phyloP scores from a whole-genome alignment of 352 stramenopile species.

The Phytophthora pseudosyringae region DNA sequence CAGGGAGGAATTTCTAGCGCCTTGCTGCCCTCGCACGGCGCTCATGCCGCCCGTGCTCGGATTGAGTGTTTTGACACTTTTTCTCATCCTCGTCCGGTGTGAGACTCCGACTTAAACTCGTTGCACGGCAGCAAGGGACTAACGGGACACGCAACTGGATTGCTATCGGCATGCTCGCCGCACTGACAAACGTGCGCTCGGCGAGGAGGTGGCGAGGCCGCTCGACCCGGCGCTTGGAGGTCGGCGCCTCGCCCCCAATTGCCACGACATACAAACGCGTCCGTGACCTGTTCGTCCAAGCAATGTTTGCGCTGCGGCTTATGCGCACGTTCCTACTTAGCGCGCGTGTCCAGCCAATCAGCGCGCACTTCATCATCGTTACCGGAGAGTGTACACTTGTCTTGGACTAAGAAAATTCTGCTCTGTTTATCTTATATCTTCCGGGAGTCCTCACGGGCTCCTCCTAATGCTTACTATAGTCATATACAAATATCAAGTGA shows the following conservation, averaged over 20 bases:
- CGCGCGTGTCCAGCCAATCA: constrained; percentile 20
- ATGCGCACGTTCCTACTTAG: constrained; percentile 17
- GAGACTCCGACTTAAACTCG: constrained; percentile 51
- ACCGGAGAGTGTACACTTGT: no score
- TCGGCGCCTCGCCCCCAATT: constrained; percentile 11
- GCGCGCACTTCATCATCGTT: constrained; percentile 6
- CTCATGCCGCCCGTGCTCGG: constrained; percentile 24
- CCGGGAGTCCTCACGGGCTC: no score
- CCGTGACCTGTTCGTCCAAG: constrained; percentile 11
- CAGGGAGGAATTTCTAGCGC: constrained; percentile 6
- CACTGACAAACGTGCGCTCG: background rate
- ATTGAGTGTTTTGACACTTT: constrained; percentile 17
- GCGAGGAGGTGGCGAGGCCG: constrained; percentile 7
- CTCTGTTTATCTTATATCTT: no score
- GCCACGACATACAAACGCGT: constrained; percentile 5
- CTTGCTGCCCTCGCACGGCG: background rate
- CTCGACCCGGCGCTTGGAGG: constrained; percentile 13
- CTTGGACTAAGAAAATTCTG: no score
- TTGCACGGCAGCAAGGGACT: constrained; percentile 11
- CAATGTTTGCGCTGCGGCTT: constrained; percentile 16
- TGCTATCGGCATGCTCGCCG: constrained; percentile 27
- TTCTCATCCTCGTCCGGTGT: constrained; percentile 30
- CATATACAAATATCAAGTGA: no score
- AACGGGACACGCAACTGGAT: constrained; percentile 7
- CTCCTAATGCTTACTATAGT: no score